A percentile compares a stretch with the other conserved stretches of the same genome.
phyloP scores from a whole-genome alignment of 805 yeast species.

The Metschnikowia picachoensis region DNA sequence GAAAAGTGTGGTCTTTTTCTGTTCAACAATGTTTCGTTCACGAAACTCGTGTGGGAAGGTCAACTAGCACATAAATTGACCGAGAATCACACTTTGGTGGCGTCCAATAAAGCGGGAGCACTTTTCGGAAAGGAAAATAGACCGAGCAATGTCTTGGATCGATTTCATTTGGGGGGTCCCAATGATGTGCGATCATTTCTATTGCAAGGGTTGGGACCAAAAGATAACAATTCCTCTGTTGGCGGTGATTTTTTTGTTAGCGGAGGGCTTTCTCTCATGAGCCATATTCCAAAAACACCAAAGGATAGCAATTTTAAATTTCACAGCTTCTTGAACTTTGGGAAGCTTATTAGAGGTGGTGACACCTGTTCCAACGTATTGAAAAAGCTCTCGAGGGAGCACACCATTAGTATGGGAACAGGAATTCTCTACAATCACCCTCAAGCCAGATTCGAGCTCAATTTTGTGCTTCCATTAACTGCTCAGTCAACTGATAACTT shows the following conservation, averaged over 20 bases:
- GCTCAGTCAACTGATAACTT: slow-evolving; percentile 43
- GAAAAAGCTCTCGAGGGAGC: slow-evolving; percentile 11
- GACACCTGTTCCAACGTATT: slow-evolving; percentile 11
- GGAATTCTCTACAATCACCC: slow-evolving; percentile 55
- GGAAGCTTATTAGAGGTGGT: slow-evolving; percentile 31
- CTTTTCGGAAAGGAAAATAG: slow-evolving; percentile 19
- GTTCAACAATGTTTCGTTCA: slow-evolving; percentile 25
- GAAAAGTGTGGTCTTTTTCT: slow-evolving; percentile 34
- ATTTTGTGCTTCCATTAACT: slow-evolving; percentile 48
- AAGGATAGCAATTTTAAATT: slow-evolving; percentile 44
- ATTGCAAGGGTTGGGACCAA: slow-evolving; percentile 54
- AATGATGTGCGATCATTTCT: slow-evolving; percentile 53
- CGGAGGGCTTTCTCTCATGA: slow-evolving; percentile 44
- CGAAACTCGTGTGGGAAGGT: slow-evolving; percentile 41
- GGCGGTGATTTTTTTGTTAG: slow-evolving; percentile 51
- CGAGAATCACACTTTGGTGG: slow-evolving; percentile 20
- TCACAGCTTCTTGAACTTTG: slow-evolving; percentile 47
- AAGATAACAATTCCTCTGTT: slow-evolving; percentile 43
- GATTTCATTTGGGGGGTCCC: slow-evolving; percentile 57
- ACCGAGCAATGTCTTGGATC: slow-evolving; percentile 44
- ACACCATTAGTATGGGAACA: slow-evolving; percentile 42
- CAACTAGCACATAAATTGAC: slow-evolving; percentile 29
- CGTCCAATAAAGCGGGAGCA: slow-evolving; percentile 32
- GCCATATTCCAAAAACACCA: slow-evolving; percentile 39
- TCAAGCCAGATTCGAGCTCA: slow-evolving; percentile 54